Conservation (phyloP, 495 filamentous ascomycete species). For the Aspergillus haitiensis region DNA sequence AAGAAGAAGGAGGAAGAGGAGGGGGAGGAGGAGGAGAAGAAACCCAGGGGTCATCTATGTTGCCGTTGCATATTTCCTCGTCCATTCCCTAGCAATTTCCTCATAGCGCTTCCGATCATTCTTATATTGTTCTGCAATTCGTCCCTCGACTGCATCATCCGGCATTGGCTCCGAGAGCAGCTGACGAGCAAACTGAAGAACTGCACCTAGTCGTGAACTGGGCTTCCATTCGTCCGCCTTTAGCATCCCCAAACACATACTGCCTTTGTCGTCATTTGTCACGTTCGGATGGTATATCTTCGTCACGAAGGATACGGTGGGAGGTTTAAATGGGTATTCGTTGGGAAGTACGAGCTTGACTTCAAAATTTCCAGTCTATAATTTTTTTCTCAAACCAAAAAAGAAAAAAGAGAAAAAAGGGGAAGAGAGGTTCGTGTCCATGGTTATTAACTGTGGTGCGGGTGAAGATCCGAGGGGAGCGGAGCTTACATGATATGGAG, state of each 20-base stretch:
- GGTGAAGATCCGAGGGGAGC: neutral
- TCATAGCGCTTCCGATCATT: conserved; percentile 72
- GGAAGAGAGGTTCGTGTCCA: too few species aligned
- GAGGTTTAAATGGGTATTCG: conserved; percentile 96
- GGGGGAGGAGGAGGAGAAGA: too few species aligned
- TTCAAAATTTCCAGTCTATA: conserved; percentile 74
- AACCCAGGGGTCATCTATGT: neutral
- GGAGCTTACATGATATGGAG: conserved; percentile 65
- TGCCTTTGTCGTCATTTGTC: conserved; percentile 87
- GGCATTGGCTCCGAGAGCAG: conserved; percentile 85
- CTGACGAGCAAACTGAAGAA: conserved; percentile 76
- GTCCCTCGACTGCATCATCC: conserved; percentile 88
- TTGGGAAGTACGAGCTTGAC: conserved; percentile 72
- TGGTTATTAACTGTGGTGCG: too few species aligned
- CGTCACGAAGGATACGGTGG: conserved; percentile 80
- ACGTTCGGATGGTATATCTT: conserved; percentile 99
- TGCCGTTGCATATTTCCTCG: conserved; percentile 67
- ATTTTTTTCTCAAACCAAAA: too few species aligned
- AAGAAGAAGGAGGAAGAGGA: too few species aligned
- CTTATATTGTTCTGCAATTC: conserved; percentile 84
- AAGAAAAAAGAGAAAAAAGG: too few species aligned
- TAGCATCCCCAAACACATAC: conserved; percentile 89
- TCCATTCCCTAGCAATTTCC: conserved; percentile 80
- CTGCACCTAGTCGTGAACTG: conserved; percentile 68
- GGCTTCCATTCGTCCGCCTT: conserved; percentile 95